Percentiles rank a stretch among this genome's conserved stretches.
phyloP scores from a whole-genome alignment of 305 asterid species.

The Coffea humblotiana region DNA sequence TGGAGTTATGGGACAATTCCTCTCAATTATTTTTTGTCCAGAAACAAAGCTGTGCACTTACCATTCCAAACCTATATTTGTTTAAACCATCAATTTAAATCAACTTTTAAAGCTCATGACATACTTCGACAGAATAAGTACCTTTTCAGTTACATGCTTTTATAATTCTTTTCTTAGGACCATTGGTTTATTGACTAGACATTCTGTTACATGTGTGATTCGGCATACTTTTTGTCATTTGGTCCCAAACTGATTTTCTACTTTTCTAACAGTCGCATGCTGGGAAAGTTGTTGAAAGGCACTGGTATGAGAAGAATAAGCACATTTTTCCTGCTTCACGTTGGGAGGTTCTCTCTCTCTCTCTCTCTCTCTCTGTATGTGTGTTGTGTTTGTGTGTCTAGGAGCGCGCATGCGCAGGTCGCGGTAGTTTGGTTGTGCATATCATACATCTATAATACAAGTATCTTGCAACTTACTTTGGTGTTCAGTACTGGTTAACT shows the following conservation, averaged over 20 bases:
- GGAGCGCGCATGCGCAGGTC: no score
- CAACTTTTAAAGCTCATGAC: not conserved
- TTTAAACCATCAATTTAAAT: not conserved
- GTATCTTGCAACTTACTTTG: not conserved
- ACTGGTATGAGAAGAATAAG: constrained; percentile 98
- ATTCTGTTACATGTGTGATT: not conserved
- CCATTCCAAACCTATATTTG: not conserved
- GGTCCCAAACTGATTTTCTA: constrained; percentile 4
- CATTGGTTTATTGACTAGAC: not conserved
- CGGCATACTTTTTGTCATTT: not conserved
- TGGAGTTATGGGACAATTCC: not conserved
- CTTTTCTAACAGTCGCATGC: constrained; percentile 77
- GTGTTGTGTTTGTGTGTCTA: not conserved
- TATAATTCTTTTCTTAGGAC: not conserved
- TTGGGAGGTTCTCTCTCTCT: constrained; percentile 71
- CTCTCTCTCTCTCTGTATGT: not conserved
- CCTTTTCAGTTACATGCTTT: not conserved
- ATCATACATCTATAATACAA: not conserved
- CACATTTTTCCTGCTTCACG: constrained; percentile 98
- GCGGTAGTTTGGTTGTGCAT: no score
- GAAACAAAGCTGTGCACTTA: not conserved
- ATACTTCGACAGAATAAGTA: not conserved
- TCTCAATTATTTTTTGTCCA: not conserved
- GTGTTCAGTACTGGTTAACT: not conserved
- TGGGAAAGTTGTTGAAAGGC: constrained; percentile 98